Evolutionary conservation across 2,329 filamentous ascomycete genomes (phyloP).

Genomic region (Ophiostoma novo-ulmi): DNA sequence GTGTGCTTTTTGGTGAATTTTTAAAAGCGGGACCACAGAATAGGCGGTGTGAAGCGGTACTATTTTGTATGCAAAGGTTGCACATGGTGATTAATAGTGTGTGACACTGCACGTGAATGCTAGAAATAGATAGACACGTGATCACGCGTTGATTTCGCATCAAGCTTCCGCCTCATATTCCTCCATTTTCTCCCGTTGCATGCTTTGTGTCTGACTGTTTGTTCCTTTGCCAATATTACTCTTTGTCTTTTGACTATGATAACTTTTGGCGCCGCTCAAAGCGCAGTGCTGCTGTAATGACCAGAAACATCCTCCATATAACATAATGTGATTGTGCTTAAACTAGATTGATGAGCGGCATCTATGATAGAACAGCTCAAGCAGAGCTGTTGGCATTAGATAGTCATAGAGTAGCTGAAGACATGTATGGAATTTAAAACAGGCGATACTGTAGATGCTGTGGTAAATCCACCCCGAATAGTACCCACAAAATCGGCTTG

Average conservation of each 20-base stretch:
- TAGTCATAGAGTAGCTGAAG: too few species aligned
- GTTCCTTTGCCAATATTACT: too few species aligned
- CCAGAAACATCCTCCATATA: too few species aligned
- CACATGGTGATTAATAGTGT: not conserved
- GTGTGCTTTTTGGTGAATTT: conserved; percentile 21
- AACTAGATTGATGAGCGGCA: too few species aligned
- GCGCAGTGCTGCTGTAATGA: too few species aligned
- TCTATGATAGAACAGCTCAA: too few species aligned
- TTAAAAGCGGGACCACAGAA: conserved; percentile 18
- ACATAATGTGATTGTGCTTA: too few species aligned
- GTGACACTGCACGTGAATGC: not conserved
- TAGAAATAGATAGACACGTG: conserved; percentile 31
- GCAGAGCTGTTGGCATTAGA: too few species aligned
- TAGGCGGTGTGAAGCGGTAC: conserved; percentile 23
- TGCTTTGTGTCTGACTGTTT: too few species aligned
- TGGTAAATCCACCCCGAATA: not conserved
- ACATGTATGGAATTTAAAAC: not conserved
- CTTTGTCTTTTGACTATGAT: too few species aligned
- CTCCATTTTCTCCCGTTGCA: too few species aligned
- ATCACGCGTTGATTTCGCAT: conserved; percentile 32
- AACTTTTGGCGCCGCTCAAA: too few species aligned
- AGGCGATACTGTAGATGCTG: not conserved
- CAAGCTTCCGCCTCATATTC: not conserved
- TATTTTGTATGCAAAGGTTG: conserved; percentile 21
- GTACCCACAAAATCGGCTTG: not conserved